A percentile compares a stretch with the other conserved stretches of the same genome.
Conservation (phyloP, 768 basidiomycete species). For the Lactarius hengduanensis region DNA sequence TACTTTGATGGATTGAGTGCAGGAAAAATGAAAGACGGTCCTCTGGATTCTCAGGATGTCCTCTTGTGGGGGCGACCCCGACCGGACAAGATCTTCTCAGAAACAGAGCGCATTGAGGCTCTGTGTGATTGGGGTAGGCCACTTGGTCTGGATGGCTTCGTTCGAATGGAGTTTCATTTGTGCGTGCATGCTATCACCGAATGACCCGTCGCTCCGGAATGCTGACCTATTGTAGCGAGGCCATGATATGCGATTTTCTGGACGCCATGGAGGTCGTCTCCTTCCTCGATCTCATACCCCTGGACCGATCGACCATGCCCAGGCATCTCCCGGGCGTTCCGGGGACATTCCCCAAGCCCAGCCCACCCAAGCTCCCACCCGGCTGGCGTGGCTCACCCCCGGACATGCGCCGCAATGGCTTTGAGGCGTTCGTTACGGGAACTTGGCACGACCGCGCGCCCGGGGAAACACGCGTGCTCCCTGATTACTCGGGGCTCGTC, state of each 20-base stretch:
- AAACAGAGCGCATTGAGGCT: constrained; percentile 33
- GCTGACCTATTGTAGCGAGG: constrained; percentile 12
- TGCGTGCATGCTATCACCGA: neutral
- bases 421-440: constrained; percentile 35
- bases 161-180: constrained; percentile 31
- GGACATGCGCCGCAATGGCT: neutral
- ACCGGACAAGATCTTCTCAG: constrained; percentile 29
- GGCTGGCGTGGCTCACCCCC: constrained; percentile 27
- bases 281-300: constrained; percentile 11
- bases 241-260: neutral
- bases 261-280: constrained; percentile 24
- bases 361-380: constrained; percentile 7
- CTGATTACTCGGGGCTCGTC: constrained; percentile 43
- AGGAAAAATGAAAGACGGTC: constrained; percentile 32
- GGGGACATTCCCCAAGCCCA: no score
- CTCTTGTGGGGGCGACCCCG: constrained; percentile 34
- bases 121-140: constrained; percentile 38
- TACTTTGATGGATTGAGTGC: constrained; percentile 28
- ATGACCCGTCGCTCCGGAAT: neutral
- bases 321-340: neutral
- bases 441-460: constrained; percentile 44
- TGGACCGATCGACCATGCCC: neutral
- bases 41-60: constrained; percentile 40
- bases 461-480: constrained; percentile 44
- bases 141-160: constrained; percentile 38